These are phyloP conservation scores for Dionaea muscipula DNA, from an alignment of 179 eudicot species.

Conservation along the genomic window DNA sequence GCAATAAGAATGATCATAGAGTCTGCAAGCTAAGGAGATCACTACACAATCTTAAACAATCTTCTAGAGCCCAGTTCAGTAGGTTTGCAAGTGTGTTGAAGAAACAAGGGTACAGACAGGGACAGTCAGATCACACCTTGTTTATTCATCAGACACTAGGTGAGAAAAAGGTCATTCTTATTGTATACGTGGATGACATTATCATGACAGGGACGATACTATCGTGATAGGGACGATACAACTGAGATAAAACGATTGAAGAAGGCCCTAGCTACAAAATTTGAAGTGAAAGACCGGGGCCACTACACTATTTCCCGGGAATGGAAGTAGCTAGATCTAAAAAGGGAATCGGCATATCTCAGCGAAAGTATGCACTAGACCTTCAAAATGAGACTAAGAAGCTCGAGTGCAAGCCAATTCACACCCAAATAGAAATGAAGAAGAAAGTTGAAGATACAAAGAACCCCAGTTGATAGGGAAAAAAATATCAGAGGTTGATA, in stretches of 20 bases:
- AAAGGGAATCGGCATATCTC: neutral
- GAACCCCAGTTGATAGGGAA: neutral
- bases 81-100: neutral
- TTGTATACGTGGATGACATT: constrained; percentile 2
- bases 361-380: neutral
- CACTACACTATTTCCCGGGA: neutral
- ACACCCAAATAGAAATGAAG: neutral
- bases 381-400: neutral
- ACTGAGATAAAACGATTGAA: too few species aligned
- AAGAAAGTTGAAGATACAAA: neutral
- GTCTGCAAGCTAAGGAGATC: too few species aligned
- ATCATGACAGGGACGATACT: neutral
- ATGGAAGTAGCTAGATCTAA: too few species aligned
- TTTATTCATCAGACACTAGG: neutral
- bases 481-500: neutral
- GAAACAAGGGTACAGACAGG: neutral
- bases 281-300: neutral
- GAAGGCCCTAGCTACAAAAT: too few species aligned
- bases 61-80: neutral
- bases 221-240: too few species aligned
- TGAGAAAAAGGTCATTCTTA: neutral
- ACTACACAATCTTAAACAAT: neutral
- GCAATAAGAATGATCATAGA: too few species aligned
- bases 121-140: neutral
- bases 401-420: neutral